Evolutionary conservation across 805 yeast species (phyloP), one percentile per base, ranked within the genome.

Genomic region (Debaryomyces prosopidis): DNA sequence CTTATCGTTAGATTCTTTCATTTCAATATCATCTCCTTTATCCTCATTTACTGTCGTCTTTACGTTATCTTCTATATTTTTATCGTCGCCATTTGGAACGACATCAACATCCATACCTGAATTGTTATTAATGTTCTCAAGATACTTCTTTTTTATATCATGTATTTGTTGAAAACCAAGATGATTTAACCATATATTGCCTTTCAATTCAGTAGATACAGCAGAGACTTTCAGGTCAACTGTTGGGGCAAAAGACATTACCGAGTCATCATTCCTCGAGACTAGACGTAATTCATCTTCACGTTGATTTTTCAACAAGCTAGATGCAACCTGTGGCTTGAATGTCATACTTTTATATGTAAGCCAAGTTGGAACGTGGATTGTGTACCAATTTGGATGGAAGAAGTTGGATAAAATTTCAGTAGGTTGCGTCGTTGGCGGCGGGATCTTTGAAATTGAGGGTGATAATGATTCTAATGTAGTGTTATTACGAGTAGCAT

Each of bases 331-430:
- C 0, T 62, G 61, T n/a, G 73, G 66, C 39, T 52, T 54, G 35
- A 53, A 45, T 2, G 42, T 23, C 15, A 45, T 56, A 10, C 60
- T 52, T 27, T 59, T 65, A 45, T 72, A 72, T 15, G 52, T 57
- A 44, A 72, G 56, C 77, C 77, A 72, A 28, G 65, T 66, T n/a
- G 76, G 76, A 8, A 67, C 59, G 10, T 66, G 65, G 19, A 72
- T 62, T 11, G 75, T 71, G 41, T 71, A 72, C 77, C 77, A 72
- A 40, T 67, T 71, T 4, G 76, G 74, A 47, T 70, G 73, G 55
- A 71, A 68, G 54, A 70, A 72, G 43, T 67, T 68, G 38, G 66
- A 68, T 48, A 72, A 58, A n/a, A 72, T 63, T 40, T 66, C 66
- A 8, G 70, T 55, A 7, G 68, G 61, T 11, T 61, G 58, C 30